Percentiles rank a stretch among this genome's conserved stretches.
Conservation (phyloP, 2,329 filamentous ascomycete genomes). For the Malbranchea zuffiana region DNA sequence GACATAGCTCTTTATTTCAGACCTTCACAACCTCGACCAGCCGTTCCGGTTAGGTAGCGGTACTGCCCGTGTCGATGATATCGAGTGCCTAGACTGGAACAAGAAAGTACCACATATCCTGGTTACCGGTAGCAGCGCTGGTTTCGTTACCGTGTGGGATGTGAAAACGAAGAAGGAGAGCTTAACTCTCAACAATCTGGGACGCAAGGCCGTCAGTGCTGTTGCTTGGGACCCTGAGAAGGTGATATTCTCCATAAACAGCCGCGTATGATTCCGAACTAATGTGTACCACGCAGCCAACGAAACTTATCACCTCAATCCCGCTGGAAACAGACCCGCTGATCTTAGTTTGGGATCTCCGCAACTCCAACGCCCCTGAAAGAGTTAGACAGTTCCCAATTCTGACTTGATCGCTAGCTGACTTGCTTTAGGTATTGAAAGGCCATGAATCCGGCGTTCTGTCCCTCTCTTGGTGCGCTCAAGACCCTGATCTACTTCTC, state of each 20-base stretch:
- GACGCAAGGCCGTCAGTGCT: conserved; percentile 84
- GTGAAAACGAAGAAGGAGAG: conserved; percentile 97
- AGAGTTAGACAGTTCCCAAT: conserved; percentile 27
- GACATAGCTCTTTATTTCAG: conserved; percentile 69
- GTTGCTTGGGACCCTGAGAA: conserved; percentile 96
- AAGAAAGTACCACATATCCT: conserved; percentile 94
- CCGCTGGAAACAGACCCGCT: conserved; percentile 79
- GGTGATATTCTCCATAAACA: conserved; percentile 27
- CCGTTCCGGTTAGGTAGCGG: conserved; percentile 81
- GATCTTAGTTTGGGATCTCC: conserved; percentile 85
- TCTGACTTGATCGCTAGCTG: conserved; percentile 9
- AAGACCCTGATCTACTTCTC: conserved; percentile 78
- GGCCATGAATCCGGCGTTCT: conserved; percentile 93
- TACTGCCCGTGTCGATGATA: conserved; percentile 82
- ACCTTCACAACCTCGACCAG: conserved; percentile 78
- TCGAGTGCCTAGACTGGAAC: conserved; percentile 97
- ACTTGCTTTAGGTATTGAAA: conserved; percentile 52
- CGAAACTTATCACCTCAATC: conserved; percentile 85
- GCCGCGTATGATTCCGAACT: background rate
- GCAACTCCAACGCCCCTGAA: conserved; percentile 93
- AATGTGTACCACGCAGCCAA: conserved; percentile 44
- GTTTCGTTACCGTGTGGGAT: conserved; percentile 97
- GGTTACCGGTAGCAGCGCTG: conserved; percentile 82
- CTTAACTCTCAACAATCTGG: conserved; percentile 78
- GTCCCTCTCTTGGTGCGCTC: conserved; percentile 87